Percentiles rank a stretch among this genome's conserved stretches.
Evolutionary conservation across 2,329 filamentous ascomycete genomes (phyloP).

Genomic region (Monosporascus sp.): DNA sequence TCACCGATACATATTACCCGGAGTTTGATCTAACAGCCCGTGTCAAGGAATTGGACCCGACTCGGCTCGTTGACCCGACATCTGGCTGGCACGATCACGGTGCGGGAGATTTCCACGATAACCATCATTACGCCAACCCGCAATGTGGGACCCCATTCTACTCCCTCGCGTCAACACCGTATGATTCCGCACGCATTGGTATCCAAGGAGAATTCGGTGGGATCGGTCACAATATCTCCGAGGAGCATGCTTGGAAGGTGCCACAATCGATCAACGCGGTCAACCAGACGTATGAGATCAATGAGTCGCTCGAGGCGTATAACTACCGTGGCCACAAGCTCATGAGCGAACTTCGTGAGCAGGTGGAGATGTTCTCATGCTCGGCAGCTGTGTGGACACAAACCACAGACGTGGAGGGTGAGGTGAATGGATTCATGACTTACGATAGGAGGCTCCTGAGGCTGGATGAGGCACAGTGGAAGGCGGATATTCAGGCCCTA

Average conservation of each 20-base stretch:
- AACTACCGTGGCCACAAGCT: conserved; percentile 60
- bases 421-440: conserved; percentile 66
- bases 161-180: conserved; percentile 49
- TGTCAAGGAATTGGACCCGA: conserved; percentile 54
- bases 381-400: conserved; percentile 68
- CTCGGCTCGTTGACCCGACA: conserved; percentile 56
- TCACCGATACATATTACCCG: conserved; percentile 40
- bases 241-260: conserved; percentile 62
- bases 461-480: conserved; percentile 53
- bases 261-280: conserved; percentile 52
- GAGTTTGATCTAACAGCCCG: conserved; percentile 52
- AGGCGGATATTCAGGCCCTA: conserved; percentile 50
- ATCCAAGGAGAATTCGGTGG: conserved; percentile 70
- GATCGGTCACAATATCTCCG: conserved; percentile 58
- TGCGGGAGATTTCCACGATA: conserved; percentile 62
- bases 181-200: conserved; percentile 54
- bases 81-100: conserved; percentile 65
- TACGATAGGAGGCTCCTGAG: conserved; percentile 60
- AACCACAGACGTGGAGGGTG: conserved; percentile 69
- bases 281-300: conserved; percentile 63
- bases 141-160: conserved; percentile 68
- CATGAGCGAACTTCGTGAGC: conserved; percentile 54
- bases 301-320: conserved; percentile 51
- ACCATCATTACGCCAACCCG: conserved; percentile 66
- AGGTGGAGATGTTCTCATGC: conserved; percentile 56